A percentile compares a stretch with the other conserved stretches of the same genome.
Conservation (phyloP, 371 early-diverging fungal species). For the Mucor plumbeus region DNA sequence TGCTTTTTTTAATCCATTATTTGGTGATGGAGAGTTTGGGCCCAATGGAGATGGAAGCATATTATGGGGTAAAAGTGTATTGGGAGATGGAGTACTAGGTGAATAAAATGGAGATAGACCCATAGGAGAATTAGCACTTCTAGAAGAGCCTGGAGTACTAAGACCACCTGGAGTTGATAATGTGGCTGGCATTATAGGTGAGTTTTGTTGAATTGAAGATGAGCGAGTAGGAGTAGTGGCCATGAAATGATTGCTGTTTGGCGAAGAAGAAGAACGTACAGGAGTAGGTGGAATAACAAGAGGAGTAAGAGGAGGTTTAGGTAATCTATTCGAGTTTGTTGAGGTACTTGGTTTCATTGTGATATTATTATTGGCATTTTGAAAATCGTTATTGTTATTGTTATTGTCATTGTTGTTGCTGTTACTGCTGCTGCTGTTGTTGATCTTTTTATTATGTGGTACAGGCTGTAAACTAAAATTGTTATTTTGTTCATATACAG, state of each 20-base stretch:
- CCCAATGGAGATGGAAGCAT: slow-evolving; percentile 16
- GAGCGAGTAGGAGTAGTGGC: slow-evolving; percentile 22
- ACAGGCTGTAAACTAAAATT: slow-evolving; percentile 27
- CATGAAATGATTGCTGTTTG: slow-evolving; percentile 10
- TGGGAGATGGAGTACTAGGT: slow-evolving; percentile 25
- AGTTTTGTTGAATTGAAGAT: slow-evolving; percentile 22
- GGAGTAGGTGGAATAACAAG: slow-evolving; percentile 38
- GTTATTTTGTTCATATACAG: slow-evolving; percentile 10
- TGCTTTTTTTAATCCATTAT: background rate
- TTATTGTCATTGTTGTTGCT: slow-evolving; percentile 1
- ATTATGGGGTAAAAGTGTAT: slow-evolving; percentile 6
- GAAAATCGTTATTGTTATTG: background rate
- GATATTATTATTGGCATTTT: background rate
- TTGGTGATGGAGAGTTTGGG: background rate
- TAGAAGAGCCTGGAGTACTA: slow-evolving; percentile 25
- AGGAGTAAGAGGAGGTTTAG: slow-evolving; percentile 33
- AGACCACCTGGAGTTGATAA: slow-evolving; percentile 17
- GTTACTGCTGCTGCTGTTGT: no score
- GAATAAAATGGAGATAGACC: slow-evolving; percentile 24
- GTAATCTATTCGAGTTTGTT: slow-evolving; percentile 4
- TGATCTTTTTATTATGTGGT: slow-evolving; percentile 26
- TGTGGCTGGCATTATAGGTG: background rate
- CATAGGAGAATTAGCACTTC: slow-evolving; percentile 19
- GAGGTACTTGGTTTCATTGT: slow-evolving; percentile 6
- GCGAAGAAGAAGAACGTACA: slow-evolving; percentile 20